Conservation (phyloP, 176 grass and related monocot genomes). For the Juncus effusus region DNA sequence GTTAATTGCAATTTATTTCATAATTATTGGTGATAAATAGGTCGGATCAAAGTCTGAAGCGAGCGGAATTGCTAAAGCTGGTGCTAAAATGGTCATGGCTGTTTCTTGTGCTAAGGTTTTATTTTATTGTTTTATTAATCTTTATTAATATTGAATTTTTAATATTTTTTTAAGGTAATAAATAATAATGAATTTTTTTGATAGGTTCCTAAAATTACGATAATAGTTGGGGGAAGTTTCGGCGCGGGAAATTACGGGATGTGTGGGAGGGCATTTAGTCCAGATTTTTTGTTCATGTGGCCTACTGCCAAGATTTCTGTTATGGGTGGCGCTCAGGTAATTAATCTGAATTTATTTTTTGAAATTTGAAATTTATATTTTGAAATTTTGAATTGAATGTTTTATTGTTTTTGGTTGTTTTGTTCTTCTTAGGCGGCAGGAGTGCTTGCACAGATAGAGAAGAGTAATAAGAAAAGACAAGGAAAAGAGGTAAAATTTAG, state of each 20-base stretch:
- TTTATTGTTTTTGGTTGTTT: not conserved
- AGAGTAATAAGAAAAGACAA: constrained; percentile 75
- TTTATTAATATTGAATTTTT: constrained; percentile 4
- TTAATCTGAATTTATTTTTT: constrained; percentile 10
- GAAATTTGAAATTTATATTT: too few relatives aligned
- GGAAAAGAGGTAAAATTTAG: constrained; percentile 60
- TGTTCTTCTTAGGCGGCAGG: constrained; percentile 62
- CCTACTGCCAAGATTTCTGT: constrained; percentile 97
- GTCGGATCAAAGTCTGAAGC: constrained; percentile 96
- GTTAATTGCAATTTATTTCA: not conserved
- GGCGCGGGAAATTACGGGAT: constrained; percentile 99
- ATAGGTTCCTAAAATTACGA: constrained; percentile 94
- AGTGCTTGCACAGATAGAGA: constrained; percentile 94
- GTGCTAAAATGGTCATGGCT: constrained; percentile 98
- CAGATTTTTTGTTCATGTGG: constrained; percentile 93
- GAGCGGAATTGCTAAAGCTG: constrained; percentile 90
- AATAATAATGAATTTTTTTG: constrained; percentile 4
- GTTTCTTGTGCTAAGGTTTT: constrained; percentile 88
- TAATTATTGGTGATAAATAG: constrained; percentile 38
- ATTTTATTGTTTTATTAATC: constrained; percentile 4
- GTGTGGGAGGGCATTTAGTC: constrained; percentile 96
- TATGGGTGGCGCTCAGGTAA: constrained; percentile 94
- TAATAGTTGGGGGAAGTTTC: constrained; percentile 97
- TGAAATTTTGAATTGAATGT: constrained; percentile 5
- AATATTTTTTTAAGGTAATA: not conserved